phyloP scores from a whole-genome alignment of 2,329 filamentous ascomycete species.

The Microdochium trichocladiopsis region DNA sequence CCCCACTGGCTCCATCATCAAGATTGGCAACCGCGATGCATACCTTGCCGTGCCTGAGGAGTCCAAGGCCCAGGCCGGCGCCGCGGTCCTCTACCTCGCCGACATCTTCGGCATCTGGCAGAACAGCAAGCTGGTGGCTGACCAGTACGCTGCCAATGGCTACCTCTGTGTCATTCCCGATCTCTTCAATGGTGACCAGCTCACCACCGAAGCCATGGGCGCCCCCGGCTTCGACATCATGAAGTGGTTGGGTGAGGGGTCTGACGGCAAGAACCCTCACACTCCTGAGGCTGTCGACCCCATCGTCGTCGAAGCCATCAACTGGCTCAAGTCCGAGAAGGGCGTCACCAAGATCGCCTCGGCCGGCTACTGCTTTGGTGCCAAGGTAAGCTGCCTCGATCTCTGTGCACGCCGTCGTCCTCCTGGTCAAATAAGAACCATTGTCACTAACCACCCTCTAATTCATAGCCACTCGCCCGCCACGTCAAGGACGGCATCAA shows the following conservation, averaged over 20 bases:
- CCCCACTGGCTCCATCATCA: constrained; percentile 37
- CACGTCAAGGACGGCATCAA: constrained; percentile 58
- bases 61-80: constrained; percentile 27
- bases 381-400: constrained; percentile 41
- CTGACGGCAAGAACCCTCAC: constrained; percentile 41
- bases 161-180: constrained; percentile 65
- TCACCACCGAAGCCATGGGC: constrained; percentile 40
- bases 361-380: constrained; percentile 72
- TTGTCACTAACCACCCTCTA: background rate
- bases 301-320: constrained; percentile 44
- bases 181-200: constrained; percentile 59
- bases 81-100: constrained; percentile 37
- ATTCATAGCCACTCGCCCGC: constrained; percentile 56
- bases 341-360: constrained; percentile 53
- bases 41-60: constrained; percentile 40
- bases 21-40: constrained; percentile 36
- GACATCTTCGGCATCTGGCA: constrained; percentile 48
- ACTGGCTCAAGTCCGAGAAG: constrained; percentile 48
- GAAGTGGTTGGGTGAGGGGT: constrained; percentile 35
- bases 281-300: constrained; percentile 34
- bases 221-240: constrained; percentile 31
- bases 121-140: constrained; percentile 61
- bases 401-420: background rate
- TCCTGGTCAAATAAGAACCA: background rate
- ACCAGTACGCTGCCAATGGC: constrained; percentile 67